These are phyloP conservation scores for Pythium grandisporangium DNA, from an alignment of 352 stramenopile species.

Conservation along the genomic window DNA sequence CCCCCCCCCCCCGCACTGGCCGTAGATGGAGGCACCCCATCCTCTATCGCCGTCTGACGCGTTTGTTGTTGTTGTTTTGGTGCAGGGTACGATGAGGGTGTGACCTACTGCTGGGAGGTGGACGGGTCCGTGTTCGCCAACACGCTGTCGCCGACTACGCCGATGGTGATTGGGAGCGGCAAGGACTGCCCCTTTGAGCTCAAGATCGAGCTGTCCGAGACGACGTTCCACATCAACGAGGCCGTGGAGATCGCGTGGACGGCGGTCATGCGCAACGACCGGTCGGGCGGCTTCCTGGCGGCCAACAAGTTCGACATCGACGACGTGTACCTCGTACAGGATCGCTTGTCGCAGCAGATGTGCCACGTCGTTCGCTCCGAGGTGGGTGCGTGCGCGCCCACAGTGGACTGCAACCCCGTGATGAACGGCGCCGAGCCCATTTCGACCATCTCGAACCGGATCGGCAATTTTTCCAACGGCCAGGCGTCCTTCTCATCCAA, in stretches of 20 bases:
- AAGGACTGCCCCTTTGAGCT: constrained; percentile 44
- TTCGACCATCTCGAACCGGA: constrained; percentile 37
- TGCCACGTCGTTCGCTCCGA: constrained; percentile 48
- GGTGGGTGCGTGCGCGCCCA: constrained; percentile 30
- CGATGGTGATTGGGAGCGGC: neutral
- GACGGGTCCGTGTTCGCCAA: constrained; percentile 10
- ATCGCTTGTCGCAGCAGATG: constrained; percentile 41
- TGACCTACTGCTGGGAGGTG: constrained; percentile 20
- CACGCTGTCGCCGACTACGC: constrained; percentile 2
- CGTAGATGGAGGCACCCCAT: no score
- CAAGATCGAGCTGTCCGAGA: constrained; percentile 26
- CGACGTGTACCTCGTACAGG: constrained; percentile 26
- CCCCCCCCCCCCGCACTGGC: no score
- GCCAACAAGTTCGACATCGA: constrained; percentile 39
- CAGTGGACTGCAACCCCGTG: constrained; percentile 47
- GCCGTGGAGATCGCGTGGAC: constrained; percentile 59
- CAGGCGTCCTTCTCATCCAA: constrained; percentile 38
- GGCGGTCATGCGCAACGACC: constrained; percentile 31
- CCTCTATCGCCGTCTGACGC: constrained; percentile 1
- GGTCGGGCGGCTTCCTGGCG: constrained; percentile 16
- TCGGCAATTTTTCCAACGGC: constrained; percentile 43
- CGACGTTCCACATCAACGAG: constrained; percentile 43
- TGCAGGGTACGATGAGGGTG: constrained; percentile 3
- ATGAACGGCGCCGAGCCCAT: constrained; percentile 23
- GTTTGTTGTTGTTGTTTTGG: constrained; percentile 2